Base-by-base conservation (phyloP, 345 rosid genomes). In the Lepidium aucheri region DNA sequence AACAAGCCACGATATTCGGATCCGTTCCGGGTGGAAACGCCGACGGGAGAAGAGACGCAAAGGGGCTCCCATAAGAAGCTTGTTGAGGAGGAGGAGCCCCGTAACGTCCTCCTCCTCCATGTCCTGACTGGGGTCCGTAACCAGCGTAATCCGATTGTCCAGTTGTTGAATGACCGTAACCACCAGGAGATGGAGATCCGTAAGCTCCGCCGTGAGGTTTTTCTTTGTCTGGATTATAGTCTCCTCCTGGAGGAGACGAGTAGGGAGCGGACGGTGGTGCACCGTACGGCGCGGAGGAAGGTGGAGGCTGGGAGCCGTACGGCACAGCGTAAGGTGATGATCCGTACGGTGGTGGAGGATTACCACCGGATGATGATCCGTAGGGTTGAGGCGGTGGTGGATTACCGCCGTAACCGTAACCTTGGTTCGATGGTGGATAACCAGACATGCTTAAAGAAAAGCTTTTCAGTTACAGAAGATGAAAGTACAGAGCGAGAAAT, bases 21-120 rank as follows among this genome's bases (percentile, higher is more conserved):
- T 93, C 96, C 13, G 97, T 90, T 3, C 91, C 96, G 3, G 94
- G 95, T 12, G 96, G 87, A 68, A 93, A 93, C 36, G 80, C 62
- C 57, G 96, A 93, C 20, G 97, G 98, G 18, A 85, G 2, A n/a
- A 93, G 80, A 40, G 97, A 61, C 22, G 97, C 85, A 10, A 93
- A 80, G 9, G 96, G 96, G 43, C 84, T 79, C 74, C 91, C 56
- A 73, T 26, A 81, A 9, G 90, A 80, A 65, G 77, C 88, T 4
- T 94, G 88, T 3, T 86, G 81, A 11, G 92, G 90, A 4, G 94
- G 90, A 67, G 89, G 89, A 53, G 79, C 60, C 15, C 76, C 76
- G 24, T 72, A 72, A 4, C 76, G n/a, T n/a, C n/a, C 76, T 32
- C 76, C 76, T 6, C 76, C 76, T 40, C 76, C 76, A 8, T 72